Conservation (phyloP, 2,329 filamentous ascomycete genomes). For the Akanthomyces muscarius region DNA sequence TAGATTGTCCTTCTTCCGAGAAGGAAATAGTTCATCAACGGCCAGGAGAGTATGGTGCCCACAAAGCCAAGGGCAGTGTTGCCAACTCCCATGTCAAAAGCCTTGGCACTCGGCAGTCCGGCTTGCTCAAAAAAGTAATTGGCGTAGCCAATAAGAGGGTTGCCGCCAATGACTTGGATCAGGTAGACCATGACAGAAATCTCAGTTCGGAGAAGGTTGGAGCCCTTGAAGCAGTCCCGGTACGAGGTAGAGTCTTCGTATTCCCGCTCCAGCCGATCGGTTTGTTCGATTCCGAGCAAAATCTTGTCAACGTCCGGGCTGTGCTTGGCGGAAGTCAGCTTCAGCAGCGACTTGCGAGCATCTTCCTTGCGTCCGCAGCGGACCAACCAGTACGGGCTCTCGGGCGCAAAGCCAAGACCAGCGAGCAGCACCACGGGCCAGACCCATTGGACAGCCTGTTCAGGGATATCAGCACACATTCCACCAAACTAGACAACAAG, state of each 20-base stretch:
- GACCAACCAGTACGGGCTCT: slow-evolving; percentile 49
- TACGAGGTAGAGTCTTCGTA: slow-evolving; percentile 47
- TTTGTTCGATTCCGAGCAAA: slow-evolving; percentile 54
- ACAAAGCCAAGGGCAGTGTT: slow-evolving; percentile 40
- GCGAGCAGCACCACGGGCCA: slow-evolving; percentile 44
- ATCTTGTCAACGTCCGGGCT: slow-evolving; percentile 33
- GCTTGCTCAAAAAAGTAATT: slow-evolving; percentile 39
- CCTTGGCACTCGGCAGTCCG: slow-evolving; percentile 23
- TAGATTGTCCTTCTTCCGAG: slow-evolving; percentile 40
- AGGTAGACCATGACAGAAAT: slow-evolving; percentile 59
- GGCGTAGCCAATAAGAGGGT: slow-evolving; percentile 61
- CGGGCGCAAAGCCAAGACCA: slow-evolving; percentile 44
- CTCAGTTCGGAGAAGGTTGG: slow-evolving; percentile 50
- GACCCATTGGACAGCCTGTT: slow-evolving; percentile 45
- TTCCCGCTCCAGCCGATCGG: slow-evolving; percentile 52
- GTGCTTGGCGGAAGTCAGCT: slow-evolving; percentile 38
- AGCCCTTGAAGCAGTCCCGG: slow-evolving; percentile 46
- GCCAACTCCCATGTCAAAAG: slow-evolving; percentile 29
- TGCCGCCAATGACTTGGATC: slow-evolving; percentile 61
- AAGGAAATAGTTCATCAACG: slow-evolving; percentile 33
- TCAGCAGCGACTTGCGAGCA: slow-evolving; percentile 36
- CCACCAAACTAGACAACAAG: not conserved
- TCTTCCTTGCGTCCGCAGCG: slow-evolving; percentile 39
- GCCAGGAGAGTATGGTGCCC: slow-evolving; percentile 39
- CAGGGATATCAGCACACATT: not conserved